Evolutionary conservation across 2,329 filamentous ascomycete genomes (phyloP), one percentile per base, ranked within the genome.

Genomic region (Venturia asperata): DNA sequence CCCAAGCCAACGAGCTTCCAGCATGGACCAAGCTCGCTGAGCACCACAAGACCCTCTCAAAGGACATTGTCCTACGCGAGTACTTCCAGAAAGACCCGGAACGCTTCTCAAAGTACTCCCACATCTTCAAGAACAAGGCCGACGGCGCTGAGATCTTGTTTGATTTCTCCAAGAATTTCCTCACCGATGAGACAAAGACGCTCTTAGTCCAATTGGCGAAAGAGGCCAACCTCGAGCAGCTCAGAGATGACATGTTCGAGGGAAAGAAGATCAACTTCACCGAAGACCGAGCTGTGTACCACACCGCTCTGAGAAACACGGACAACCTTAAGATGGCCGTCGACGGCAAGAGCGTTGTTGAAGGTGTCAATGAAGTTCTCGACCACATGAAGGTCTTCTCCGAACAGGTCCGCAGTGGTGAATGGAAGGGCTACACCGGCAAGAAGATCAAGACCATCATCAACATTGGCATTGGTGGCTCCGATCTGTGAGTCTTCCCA

Each of bases 201-300:
- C 84, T 96, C 62, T 85, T 99, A 64, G 83, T 95, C 72, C 88
- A 96, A 81, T 87, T 99, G 37, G 94, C 94, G 68, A 88, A 92
- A 79, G 90, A 97, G 80, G 92, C 93, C 69, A 88, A 88, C 70
- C 79, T 99, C 47, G 92, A 96, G 82, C 85, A 95, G 82, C 90
- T 97, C 76, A 89, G 94, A 69, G 93, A 99, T 85, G 87, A 88
- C 74, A 96, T 99, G 92, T 99, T 99, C 80, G 87, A 87, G 66
- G 94, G 94, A 71, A 91, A 97, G 75, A 93, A 95, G 85, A 97
- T 99, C 83, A 99, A 99, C 85, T 97, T 97, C 81, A 99, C 94
- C 67, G 94, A 99, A 83, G 83, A 93, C 75, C 88, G 94, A 69
- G 94, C 94, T 70, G 94, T 99, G 70, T 96, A 96, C 82, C 94